Percentiles rank a stretch among this genome's conserved stretches.
These are phyloP conservation scores for Irpex sp. DNA, from an alignment of 1,284 basidiomycete species.

Conservation along the genomic window DNA sequence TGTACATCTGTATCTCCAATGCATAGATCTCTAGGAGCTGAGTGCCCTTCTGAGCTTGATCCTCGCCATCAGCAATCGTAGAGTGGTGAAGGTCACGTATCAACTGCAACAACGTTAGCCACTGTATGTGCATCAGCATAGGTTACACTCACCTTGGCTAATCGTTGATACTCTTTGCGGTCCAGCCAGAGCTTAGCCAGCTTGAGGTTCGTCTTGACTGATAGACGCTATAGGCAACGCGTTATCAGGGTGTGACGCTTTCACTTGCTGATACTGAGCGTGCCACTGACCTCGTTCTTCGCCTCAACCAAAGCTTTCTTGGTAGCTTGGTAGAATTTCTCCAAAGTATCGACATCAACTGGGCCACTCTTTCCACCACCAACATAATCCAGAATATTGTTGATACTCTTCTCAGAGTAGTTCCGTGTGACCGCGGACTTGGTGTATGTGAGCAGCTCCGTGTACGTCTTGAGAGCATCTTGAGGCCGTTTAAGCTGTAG, in stretches of 20 bases:
- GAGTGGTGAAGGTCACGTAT: constrained; percentile 69
- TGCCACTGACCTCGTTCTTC: constrained; percentile 84
- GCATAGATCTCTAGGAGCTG: constrained; percentile 98
- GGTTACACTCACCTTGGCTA: constrained; percentile 62
- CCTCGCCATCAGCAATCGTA: constrained; percentile 71
- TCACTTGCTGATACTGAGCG: not conserved
- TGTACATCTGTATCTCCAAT: constrained; percentile 99
- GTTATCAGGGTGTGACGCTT: not conserved
- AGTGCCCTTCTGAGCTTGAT: constrained; percentile 87
- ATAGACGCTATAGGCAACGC: constrained; percentile 67
- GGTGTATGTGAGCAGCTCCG: constrained; percentile 84
- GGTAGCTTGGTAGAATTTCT: constrained; percentile 94
- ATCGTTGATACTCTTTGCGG: constrained; percentile 83
- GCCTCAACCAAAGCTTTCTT: constrained; percentile 87
- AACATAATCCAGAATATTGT: constrained; percentile 97
- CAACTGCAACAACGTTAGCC: constrained; percentile 39
- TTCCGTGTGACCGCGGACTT: constrained; percentile 90
- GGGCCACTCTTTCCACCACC: constrained; percentile 84
- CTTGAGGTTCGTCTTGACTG: constrained; percentile 95
- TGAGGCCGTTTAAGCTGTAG: constrained; percentile 73
- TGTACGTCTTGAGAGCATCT: constrained; percentile 87
- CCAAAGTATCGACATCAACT: constrained; percentile 85
- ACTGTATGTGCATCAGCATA: not conserved
- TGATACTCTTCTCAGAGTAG: constrained; percentile 97
- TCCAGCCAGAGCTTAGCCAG: constrained; percentile 97